Percentiles rank a stretch among this genome's conserved stretches.
phyloP scores from a whole-genome alignment of 2,329 filamentous ascomycete genomes.

The Xylariaceae sp. region DNA sequence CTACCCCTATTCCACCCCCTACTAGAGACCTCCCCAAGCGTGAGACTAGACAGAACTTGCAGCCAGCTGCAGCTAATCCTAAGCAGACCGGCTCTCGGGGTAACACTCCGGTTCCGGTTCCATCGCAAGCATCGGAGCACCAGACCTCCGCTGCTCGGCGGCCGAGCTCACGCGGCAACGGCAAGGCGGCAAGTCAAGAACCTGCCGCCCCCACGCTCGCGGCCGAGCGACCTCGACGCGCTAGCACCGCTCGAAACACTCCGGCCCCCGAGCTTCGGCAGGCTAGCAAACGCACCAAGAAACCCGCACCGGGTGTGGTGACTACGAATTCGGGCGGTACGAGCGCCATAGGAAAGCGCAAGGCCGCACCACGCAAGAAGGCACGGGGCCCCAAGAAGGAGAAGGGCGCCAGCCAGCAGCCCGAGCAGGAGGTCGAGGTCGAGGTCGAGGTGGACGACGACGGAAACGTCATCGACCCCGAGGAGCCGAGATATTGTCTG shows the following conservation, averaged over 20 bases:
- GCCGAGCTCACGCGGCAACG: constrained; percentile 46
- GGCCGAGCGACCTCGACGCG: constrained; percentile 45
- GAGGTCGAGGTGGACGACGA: constrained; percentile 59
- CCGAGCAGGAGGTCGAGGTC: constrained; percentile 36
- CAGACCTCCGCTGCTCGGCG: constrained; percentile 28
- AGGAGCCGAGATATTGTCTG: constrained; percentile 69
- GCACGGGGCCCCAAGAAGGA: constrained; percentile 30
- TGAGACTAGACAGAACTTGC: constrained; percentile 40
- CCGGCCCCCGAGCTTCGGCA: constrained; percentile 41
- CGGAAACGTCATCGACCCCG: constrained; percentile 62
- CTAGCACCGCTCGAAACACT: constrained; percentile 51
- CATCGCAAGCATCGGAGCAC: constrained; percentile 7
- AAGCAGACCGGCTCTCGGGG: constrained; percentile 21
- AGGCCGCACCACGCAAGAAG: constrained; percentile 62
- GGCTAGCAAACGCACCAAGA: constrained; percentile 54
- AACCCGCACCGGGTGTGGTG: constrained; percentile 66
- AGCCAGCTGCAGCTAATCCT: constrained; percentile 23
- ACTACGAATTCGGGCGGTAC: constrained; percentile 54
- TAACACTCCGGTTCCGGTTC: constrained; percentile 25
- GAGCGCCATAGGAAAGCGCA: constrained; percentile 64
- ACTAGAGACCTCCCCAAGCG: constrained; percentile 29
- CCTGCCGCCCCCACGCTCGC: constrained; percentile 41
- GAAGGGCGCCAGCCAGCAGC: constrained; percentile 33
- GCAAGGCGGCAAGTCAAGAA: constrained; percentile 45
- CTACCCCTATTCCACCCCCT: constrained; percentile 30